Evolutionary conservation across 1,284 basidiomycete genomes (phyloP).

Genomic region (Moesziomyces antarcticus): DNA sequence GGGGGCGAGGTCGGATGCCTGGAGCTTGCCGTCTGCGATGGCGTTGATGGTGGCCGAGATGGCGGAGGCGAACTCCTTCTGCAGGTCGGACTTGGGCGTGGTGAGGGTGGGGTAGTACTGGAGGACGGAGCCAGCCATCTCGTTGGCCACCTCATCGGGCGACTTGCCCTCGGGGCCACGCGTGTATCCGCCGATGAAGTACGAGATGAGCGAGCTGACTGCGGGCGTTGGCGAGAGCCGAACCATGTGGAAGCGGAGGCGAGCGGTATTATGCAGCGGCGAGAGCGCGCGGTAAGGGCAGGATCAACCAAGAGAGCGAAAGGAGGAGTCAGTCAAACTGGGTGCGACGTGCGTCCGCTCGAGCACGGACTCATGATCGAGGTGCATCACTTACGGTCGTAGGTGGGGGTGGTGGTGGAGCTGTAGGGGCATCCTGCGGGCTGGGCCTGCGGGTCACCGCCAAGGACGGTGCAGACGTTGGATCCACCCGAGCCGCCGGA

Average conservation of each 20-base stretch:
- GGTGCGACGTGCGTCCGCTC: background rate
- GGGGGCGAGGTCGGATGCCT: conserved; percentile 34
- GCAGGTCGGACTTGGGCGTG: conserved; percentile 30
- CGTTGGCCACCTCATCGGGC: conserved; percentile 53
- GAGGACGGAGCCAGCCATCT: conserved; percentile 58
- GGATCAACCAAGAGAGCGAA: background rate
- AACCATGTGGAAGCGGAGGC: too few relatives aligned
- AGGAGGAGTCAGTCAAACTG: conserved; percentile 16
- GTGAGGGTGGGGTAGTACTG: conserved; percentile 64
- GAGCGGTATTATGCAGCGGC: too few relatives aligned
- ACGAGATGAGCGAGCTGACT: conserved; percentile 56
- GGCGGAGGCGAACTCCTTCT: conserved; percentile 36
- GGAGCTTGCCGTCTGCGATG: conserved; percentile 33
- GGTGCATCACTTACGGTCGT: conserved; percentile 47
- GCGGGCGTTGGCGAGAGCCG: background rate
- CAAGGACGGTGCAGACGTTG: conserved; percentile 50
- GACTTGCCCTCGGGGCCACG: conserved; percentile 41
- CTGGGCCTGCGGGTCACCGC: conserved; percentile 34
- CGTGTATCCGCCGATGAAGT: conserved; percentile 57
- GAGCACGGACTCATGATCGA: background rate
- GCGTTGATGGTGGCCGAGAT: conserved; percentile 49
- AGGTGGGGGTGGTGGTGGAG: conserved; percentile 53
- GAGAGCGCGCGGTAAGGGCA: too few relatives aligned
- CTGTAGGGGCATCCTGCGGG: conserved; percentile 49
- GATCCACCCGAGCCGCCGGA: conserved; percentile 8